Percentiles rank a stretch among this genome's conserved stretches.
Conservation (phyloP, 805 yeast genomes). For the Kregervanrija delftensis region DNA sequence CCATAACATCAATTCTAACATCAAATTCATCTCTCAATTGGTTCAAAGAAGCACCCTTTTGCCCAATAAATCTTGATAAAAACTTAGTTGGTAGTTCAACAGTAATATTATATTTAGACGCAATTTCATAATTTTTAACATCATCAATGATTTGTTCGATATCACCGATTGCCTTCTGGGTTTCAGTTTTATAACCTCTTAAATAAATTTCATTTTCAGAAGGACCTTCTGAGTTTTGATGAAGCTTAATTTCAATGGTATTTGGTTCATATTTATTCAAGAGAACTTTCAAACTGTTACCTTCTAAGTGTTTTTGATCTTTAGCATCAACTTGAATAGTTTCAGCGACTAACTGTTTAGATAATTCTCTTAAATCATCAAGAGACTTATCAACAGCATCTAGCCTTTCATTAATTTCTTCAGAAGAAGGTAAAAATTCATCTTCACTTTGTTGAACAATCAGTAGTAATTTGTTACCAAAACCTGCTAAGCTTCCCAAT, state of each 20-base stretch:
- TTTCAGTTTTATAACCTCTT: slow-evolving; percentile 65
- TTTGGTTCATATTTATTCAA: slow-evolving; percentile 25
- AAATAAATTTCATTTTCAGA: slow-evolving; percentile 50
- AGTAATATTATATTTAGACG: slow-evolving; percentile 35
- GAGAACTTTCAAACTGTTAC: slow-evolving; percentile 44
- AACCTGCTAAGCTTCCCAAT: slow-evolving; percentile 42
- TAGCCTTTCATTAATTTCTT: slow-evolving; percentile 52
- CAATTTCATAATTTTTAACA: slow-evolving; percentile 32
- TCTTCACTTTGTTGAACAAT: slow-evolving; percentile 46
- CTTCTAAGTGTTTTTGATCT: slow-evolving; percentile 54
- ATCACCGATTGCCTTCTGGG: slow-evolving; percentile 44
- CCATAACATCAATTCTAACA: slow-evolving; percentile 63
- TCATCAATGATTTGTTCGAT: slow-evolving; percentile 47
- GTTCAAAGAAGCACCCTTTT: slow-evolving; percentile 71
- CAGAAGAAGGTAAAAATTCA: slow-evolving; percentile 67
- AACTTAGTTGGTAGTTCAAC: slow-evolving; percentile 59
- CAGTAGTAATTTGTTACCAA: slow-evolving; percentile 43
- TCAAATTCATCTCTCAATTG: slow-evolving; percentile 65
- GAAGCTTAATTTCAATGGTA: slow-evolving; percentile 40
- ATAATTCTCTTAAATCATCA: slow-evolving; percentile 51
- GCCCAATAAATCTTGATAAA: slow-evolving; percentile 82
- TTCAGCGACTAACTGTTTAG: slow-evolving; percentile 43
- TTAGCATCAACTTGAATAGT: slow-evolving; percentile 44
- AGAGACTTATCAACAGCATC: slow-evolving; percentile 48
- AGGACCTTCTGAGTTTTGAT: slow-evolving; percentile 32